Evolutionary conservation across 805 yeast genomes (phyloP).

Genomic region (Cyberlindnera euphorbiae): DNA sequence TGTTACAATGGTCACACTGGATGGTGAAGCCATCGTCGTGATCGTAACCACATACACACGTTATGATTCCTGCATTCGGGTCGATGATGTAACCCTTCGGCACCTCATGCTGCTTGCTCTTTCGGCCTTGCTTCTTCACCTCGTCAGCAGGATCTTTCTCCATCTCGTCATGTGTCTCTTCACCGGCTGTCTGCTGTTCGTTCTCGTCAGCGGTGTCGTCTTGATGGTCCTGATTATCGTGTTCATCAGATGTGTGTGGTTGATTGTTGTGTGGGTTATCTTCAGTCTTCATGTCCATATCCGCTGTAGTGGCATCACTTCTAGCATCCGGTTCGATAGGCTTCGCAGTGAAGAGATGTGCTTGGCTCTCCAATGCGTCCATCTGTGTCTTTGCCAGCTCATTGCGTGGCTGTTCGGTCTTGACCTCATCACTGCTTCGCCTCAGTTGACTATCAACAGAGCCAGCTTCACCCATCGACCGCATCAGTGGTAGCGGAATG

Average conservation of each 20-base stretch:
- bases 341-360: conserved; percentile 5
- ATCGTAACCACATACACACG: conserved; percentile 82
- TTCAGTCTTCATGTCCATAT: conserved; percentile 6
- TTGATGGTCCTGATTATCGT: background rate
- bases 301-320: conserved; percentile 11
- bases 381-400: conserved; percentile 8
- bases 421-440: conserved; percentile 1
- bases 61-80: conserved; percentile 80
- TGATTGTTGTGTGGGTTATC: too few species aligned
- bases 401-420: background rate
- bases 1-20: conserved; percentile 87
- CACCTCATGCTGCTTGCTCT: conserved; percentile 6
- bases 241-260: too few species aligned
- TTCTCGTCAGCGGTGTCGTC: conserved; percentile 9
- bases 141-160: conserved; percentile 1
- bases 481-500: conserved; percentile 54
- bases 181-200: conserved; percentile 6
- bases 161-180: conserved; percentile 14
- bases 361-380: conserved; percentile 8
- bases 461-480: conserved; percentile 4
- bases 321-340: conserved; percentile 3
- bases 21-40: conserved; percentile 93
- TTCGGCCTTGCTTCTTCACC: conserved; percentile 8
- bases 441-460: conserved; percentile 16
- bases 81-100: conserved; percentile 50